Conservation (phyloP, 106 monocot species). For the Xerophyta viscosa region DNA sequence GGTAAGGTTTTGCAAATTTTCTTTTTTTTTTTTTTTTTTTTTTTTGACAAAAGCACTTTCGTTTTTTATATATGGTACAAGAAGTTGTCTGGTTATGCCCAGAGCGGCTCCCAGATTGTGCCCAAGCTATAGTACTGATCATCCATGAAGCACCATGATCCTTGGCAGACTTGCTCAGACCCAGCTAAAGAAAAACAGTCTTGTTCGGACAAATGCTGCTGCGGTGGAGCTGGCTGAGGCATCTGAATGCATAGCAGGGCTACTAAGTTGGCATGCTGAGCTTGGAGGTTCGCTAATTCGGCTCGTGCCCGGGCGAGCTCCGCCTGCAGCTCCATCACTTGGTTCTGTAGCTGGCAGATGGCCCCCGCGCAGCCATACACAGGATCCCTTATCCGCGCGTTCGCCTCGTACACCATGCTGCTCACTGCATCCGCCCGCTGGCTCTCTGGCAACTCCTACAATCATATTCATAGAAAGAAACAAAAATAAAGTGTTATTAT, state of each 20-base stretch:
- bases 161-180: not conserved
- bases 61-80: too few relatives aligned
- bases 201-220: too few relatives aligned
- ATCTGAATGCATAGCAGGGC: slow-evolving; percentile 5
- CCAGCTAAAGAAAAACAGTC: too few relatives aligned
- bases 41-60: too few relatives aligned
- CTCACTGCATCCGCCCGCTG: slow-evolving; percentile 8
- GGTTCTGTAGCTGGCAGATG: slow-evolving; percentile 11
- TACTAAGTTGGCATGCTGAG: slow-evolving; percentile 1
- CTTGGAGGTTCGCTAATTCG: slow-evolving; percentile 1
- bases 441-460: slow-evolving; percentile 12
- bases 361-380: slow-evolving; percentile 10
- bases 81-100: not conserved
- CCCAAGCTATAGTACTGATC: not conserved
- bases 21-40: too few relatives aligned
- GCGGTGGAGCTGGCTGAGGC: not conserved
- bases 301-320: slow-evolving; percentile 10
- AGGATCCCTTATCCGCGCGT: slow-evolving; percentile 11
- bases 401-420: slow-evolving; percentile 15
- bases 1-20: too few relatives aligned
- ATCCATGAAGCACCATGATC: not conserved
- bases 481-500: too few relatives aligned
- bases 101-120: not conserved
- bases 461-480: too few relatives aligned
- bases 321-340: slow-evolving; percentile 9